Evolutionary conservation across 495 filamentous ascomycete species (phyloP).

Genomic region (Penicillium robsamsonii): DNA sequence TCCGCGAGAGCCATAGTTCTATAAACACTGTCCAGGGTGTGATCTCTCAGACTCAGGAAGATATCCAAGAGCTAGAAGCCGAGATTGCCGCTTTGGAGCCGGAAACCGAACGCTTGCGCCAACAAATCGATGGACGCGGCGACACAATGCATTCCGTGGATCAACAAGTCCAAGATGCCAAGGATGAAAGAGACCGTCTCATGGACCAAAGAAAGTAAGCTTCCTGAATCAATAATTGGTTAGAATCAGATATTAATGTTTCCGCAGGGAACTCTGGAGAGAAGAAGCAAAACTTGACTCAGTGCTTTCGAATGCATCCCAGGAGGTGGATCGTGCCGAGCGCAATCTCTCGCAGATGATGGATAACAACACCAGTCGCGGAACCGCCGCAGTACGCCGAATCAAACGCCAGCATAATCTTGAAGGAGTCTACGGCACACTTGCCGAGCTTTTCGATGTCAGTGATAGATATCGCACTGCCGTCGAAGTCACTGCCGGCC

Average conservation of each 20-base stretch:
- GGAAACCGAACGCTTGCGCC: slow-evolving; percentile 65
- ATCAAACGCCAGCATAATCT: slow-evolving; percentile 75
- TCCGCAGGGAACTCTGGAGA: slow-evolving; percentile 66
- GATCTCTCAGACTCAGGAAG: slow-evolving; percentile 76
- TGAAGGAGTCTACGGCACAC: slow-evolving; percentile 85
- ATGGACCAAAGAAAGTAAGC: slow-evolving; percentile 79
- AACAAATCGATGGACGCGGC: slow-evolving; percentile 74
- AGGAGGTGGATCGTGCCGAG: slow-evolving; percentile 74
- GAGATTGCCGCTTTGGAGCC: slow-evolving; percentile 70
- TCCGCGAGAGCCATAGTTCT: slow-evolving; percentile 74
- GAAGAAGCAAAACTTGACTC: slow-evolving; percentile 85
- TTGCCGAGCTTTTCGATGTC: slow-evolving; percentile 87
- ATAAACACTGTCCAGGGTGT: slow-evolving; percentile 78
- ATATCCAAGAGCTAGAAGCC: slow-evolving; percentile 70
- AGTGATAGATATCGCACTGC: slow-evolving; percentile 82
- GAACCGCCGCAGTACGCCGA: slow-evolving; percentile 75
- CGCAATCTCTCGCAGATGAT: slow-evolving; percentile 76
- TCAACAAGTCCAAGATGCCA: slow-evolving; percentile 71
- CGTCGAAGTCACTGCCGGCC: slow-evolving; percentile 89
- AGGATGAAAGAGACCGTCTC: slow-evolving; percentile 75
- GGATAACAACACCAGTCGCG: slow-evolving; percentile 81
- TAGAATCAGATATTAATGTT: slow-evolving; percentile 13
- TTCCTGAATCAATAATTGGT: not conserved
- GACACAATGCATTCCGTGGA: slow-evolving; percentile 68
- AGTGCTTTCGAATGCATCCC: slow-evolving; percentile 66